Evolutionary conservation across 495 filamentous ascomycete genomes (phyloP).

Genomic region (Cercophora scortea): DNA sequence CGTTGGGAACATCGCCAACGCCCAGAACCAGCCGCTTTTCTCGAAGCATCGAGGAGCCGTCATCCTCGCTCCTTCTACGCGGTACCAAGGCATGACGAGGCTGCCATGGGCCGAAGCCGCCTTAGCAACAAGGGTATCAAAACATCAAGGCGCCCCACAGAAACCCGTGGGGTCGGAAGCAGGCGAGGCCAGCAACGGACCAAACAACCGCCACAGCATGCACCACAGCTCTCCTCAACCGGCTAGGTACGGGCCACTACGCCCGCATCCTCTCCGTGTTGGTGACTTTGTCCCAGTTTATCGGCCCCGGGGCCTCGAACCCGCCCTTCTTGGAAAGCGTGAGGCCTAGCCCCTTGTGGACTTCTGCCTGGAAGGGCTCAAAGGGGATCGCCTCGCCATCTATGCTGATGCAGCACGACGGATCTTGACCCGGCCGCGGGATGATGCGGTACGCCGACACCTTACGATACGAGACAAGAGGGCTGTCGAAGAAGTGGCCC

Average conservation of each 20-base stretch:
- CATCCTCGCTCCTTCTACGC: too few species aligned
- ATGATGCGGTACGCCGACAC: constrained; percentile 74
- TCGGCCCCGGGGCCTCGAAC: constrained; percentile 64
- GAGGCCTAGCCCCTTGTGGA: constrained; percentile 79
- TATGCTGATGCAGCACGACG: constrained; percentile 79
- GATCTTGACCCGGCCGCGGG: constrained; percentile 51
- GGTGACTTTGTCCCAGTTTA: constrained; percentile 37
- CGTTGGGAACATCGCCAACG: too few species aligned
- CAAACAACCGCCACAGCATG: too few species aligned
- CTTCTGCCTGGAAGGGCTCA: constrained; percentile 81
- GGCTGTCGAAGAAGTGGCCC: constrained; percentile 68
- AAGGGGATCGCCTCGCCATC: constrained; percentile 86
- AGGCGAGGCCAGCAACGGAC: too few species aligned
- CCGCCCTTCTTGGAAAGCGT: constrained; percentile 63
- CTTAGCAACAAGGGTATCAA: too few species aligned
- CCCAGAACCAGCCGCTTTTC: too few species aligned
- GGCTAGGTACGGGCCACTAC: neutral
- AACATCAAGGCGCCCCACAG: too few species aligned
- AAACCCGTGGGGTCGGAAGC: too few species aligned
- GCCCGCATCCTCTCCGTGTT: constrained; percentile 17
- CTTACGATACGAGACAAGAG: constrained; percentile 73
- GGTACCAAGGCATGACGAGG: too few species aligned
- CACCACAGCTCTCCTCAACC: too few species aligned
- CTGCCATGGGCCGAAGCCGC: too few species aligned
- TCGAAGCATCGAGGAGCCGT: too few species aligned